Evolutionary conservation across 371 early-diverging fungal species (phyloP).

Genomic region (Mortierella sp.): DNA sequence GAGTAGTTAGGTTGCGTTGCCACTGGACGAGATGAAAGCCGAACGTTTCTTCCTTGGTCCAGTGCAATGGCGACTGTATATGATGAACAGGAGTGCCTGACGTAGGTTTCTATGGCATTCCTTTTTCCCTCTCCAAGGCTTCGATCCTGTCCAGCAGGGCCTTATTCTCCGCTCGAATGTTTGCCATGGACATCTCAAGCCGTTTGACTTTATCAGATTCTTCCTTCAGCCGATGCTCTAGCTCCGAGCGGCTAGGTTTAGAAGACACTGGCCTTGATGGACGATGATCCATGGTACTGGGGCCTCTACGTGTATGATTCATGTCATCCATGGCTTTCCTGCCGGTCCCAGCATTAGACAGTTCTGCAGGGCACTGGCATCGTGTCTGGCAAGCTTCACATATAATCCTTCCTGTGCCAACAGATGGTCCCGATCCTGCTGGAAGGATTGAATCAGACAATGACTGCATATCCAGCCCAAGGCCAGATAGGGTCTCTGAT

Average conservation of each 20-base stretch:
- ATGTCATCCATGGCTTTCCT: not conserved
- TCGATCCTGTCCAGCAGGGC: slow-evolving; percentile 50
- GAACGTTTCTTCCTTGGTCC: too few species aligned
- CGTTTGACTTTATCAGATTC: slow-evolving; percentile 32
- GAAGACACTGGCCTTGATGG: slow-evolving; percentile 21
- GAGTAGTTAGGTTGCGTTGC: too few species aligned
- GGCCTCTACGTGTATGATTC: not conserved
- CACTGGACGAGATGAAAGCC: too few species aligned
- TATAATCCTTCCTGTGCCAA: slow-evolving; percentile 3
- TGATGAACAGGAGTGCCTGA: too few species aligned
- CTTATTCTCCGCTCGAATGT: slow-evolving; percentile 41
- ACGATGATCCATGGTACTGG: slow-evolving; percentile 15
- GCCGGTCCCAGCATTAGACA: not conserved
- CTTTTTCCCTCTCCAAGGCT: slow-evolving; percentile 41
- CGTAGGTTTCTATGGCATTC: not conserved
- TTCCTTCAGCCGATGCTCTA: slow-evolving; percentile 27
- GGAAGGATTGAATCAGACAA: not conserved
- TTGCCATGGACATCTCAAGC: slow-evolving; percentile 44
- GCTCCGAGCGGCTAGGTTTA: slow-evolving; percentile 18
- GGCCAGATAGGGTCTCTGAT: slow-evolving; percentile 3
- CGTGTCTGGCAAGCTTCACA: slow-evolving; percentile 34
- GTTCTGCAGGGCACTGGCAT: slow-evolving; percentile 11
- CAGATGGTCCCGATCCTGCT: not conserved
- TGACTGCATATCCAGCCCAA: not conserved
- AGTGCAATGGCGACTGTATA: too few species aligned